Percentiles rank a stretch among this genome's conserved stretches.
Evolutionary conservation across 768 basidiomycete genomes (phyloP).

Genomic region (Suillus spraguei): DNA sequence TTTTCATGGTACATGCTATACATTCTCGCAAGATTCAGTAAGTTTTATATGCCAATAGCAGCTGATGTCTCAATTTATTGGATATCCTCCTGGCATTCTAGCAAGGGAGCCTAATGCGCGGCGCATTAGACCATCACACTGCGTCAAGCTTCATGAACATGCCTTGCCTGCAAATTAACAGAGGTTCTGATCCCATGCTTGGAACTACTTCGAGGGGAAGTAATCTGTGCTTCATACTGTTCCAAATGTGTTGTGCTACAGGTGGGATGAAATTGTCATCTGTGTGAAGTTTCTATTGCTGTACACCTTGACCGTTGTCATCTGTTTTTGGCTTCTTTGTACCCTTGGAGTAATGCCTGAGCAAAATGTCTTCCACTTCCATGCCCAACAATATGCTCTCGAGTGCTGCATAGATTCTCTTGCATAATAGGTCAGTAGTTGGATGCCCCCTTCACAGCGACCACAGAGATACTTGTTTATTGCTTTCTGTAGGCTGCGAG

Average conservation of each 20-base stretch:
- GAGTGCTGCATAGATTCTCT: background rate
- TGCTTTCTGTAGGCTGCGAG: background rate
- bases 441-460: background rate
- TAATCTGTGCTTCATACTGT: background rate
- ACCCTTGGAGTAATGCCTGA: too few species aligned
- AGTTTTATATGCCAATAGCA: too few species aligned
- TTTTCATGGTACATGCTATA: too few species aligned
- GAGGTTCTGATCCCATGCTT: background rate
- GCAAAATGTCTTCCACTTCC: background rate
- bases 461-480: background rate
- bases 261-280: too few species aligned
- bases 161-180: background rate
- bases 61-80: background rate
- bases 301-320: too few species aligned
- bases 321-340: too few species aligned
- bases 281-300: too few species aligned
- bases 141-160: too few species aligned
- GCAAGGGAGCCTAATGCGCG: background rate
- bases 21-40: too few species aligned
- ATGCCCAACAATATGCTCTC: background rate
- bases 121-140: too few species aligned
- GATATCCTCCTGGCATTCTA: constrained; percentile 1
- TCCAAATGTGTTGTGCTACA: too few species aligned
- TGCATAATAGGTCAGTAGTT: background rate
- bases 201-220: background rate